A percentile compares a stretch with the other conserved stretches of the same genome.
These are phyloP conservation scores for Cyberlindnera maritima DNA, from an alignment of 805 yeast species.

Conservation along the genomic window DNA sequence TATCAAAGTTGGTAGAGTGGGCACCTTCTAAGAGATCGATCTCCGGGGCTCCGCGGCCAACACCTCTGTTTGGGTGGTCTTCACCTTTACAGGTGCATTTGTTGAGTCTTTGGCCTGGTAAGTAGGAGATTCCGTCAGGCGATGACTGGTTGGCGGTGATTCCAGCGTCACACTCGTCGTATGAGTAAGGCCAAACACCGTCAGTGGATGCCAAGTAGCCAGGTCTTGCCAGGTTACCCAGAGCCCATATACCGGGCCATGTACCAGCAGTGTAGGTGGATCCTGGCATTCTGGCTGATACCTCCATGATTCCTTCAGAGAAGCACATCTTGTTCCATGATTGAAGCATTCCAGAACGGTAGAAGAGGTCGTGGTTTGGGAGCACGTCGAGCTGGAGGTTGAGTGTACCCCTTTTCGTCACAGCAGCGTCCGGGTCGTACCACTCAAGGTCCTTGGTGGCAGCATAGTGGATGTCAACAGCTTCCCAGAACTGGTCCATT, in stretches of 20 bases:
- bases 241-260: conserved; percentile 52
- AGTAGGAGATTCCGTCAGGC: conserved; percentile 44
- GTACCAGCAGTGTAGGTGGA: conserved; percentile 41
- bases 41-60: conserved; percentile 50
- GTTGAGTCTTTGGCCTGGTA: conserved; percentile 45
- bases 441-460: conserved; percentile 50
- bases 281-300: conserved; percentile 42
- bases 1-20: conserved; percentile 29
- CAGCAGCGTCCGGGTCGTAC: conserved; percentile 49
- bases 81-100: conserved; percentile 44
- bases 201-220: conserved; percentile 47
- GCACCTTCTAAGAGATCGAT: conserved; percentile 50
- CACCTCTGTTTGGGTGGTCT: conserved; percentile 46
- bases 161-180: conserved; percentile 48
- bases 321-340: conserved; percentile 47
- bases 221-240: conserved; percentile 49
- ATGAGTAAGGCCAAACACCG: conserved; percentile 51
- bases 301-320: conserved; percentile 42
- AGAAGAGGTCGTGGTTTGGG: conserved; percentile 41
- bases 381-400: conserved; percentile 39
- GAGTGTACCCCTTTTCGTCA: conserved; percentile 41
- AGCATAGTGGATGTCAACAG: conserved; percentile 42
- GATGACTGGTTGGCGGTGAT: conserved; percentile 48
- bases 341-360: conserved; percentile 48
- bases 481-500: conserved; percentile 47